Evolutionary conservation across 2,329 filamentous ascomycete species (phyloP).

Genomic region (Neopestalotiopsis sp.): DNA sequence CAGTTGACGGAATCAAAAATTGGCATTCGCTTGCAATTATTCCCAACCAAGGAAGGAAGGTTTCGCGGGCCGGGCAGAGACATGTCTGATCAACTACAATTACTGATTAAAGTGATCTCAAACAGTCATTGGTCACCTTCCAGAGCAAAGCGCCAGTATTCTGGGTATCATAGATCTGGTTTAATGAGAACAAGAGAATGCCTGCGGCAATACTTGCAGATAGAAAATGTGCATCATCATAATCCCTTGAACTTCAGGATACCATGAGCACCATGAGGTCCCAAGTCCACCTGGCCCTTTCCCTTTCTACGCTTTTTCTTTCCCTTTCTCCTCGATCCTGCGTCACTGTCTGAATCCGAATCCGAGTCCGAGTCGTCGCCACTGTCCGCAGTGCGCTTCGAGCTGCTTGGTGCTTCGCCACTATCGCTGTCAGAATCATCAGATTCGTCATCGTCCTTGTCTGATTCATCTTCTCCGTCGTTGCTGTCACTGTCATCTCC

Average conservation of each 20-base stretch:
- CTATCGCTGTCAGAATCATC: slow-evolving; percentile 46
- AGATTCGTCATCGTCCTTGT: slow-evolving; percentile 53
- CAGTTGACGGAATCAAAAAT: not conserved
- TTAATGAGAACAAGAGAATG: not conserved
- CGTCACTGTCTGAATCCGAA: slow-evolving; percentile 48
- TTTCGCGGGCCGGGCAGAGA: not conserved
- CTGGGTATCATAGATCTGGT: not conserved
- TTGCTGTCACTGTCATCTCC: slow-evolving; percentile 41
- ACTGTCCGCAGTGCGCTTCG: slow-evolving; percentile 45
- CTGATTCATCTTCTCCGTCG: slow-evolving; percentile 51
- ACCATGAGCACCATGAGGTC: slow-evolving; percentile 57
- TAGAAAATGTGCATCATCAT: slow-evolving; percentile 32
- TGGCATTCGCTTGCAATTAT: not conserved
- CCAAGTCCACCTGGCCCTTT: slow-evolving; percentile 47
- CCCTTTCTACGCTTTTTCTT: slow-evolving; percentile 54
- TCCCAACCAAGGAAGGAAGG: too few relatives aligned
- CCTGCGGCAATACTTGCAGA: not conserved
- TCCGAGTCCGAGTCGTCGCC: slow-evolving; percentile 46
- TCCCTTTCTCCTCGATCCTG: slow-evolving; percentile 45
- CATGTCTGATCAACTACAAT: not conserved
- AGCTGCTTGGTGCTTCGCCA: slow-evolving; percentile 20
- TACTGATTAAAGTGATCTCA: not conserved
- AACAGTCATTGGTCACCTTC: not conserved
- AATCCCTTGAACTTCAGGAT: slow-evolving; percentile 56
- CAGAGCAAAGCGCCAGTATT: not conserved